A percentile compares a stretch with the other conserved stretches of the same genome.
Conservation (phyloP, 768 basidiomycete genomes). For the Hericium erinaceus region DNA sequence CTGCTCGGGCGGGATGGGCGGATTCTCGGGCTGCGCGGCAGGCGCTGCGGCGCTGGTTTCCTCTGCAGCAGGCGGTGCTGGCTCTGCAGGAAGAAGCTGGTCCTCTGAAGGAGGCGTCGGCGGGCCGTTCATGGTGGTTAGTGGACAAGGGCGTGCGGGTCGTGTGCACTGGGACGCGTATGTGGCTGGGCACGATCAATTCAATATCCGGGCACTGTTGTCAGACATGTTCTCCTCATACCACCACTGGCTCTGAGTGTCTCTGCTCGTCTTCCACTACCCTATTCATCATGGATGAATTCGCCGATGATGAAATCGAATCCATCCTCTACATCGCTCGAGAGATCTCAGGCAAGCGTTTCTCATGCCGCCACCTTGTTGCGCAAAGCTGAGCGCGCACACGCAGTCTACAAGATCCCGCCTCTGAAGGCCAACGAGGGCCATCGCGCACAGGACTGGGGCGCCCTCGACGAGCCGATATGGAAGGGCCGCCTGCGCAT, state of each 20-base stretch:
- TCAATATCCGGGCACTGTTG: background rate
- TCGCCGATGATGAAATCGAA: conserved; percentile 70
- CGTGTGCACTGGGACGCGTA: background rate
- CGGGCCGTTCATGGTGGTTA: conserved; percentile 43
- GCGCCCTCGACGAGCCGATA: conserved; percentile 69
- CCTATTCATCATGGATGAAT: conserved; percentile 35
- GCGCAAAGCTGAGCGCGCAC: conserved; percentile 10
- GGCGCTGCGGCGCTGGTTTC: conserved; percentile 34
- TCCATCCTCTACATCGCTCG: conserved; percentile 85
- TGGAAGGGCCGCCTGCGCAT: conserved; percentile 92
- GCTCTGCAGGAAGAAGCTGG: background rate
- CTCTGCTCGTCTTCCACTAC: background rate
- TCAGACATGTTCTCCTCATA: background rate
- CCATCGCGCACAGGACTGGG: conserved; percentile 90
- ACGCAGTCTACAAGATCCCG: conserved; percentile 82
- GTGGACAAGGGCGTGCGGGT: background rate
- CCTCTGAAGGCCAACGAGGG: conserved; percentile 81
- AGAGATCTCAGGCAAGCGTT: conserved; percentile 71
- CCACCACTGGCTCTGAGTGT: background rate
- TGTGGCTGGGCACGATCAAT: background rate
- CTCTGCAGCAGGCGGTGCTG: conserved; percentile 41
- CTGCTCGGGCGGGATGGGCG: conserved; percentile 7
- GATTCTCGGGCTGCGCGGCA: background rate
- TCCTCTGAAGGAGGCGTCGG: conserved; percentile 50
- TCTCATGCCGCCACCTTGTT: conserved; percentile 2